Conservation (phyloP, 768 basidiomycete species). For the Agaricus subrufescens region DNA sequence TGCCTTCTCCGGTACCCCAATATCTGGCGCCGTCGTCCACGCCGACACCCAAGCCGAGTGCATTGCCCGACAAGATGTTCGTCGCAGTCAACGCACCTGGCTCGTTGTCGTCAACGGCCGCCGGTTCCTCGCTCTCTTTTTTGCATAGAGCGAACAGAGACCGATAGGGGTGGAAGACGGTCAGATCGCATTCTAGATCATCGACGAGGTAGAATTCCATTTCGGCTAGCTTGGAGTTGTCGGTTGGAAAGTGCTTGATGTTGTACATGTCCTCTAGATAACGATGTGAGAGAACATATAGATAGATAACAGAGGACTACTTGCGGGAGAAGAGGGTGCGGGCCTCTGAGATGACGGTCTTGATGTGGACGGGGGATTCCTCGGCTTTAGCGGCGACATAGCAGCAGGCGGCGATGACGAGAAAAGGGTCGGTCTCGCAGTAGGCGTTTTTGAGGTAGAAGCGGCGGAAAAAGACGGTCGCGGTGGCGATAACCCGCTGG, state of each 20-base stretch:
- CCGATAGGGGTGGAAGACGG: slow-evolving; percentile 93
- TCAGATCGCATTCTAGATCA: slow-evolving; percentile 82
- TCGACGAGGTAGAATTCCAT: slow-evolving; percentile 96
- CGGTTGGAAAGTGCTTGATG: slow-evolving; percentile 76
- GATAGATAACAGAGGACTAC: slow-evolving; percentile 17
- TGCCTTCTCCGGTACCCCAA: slow-evolving; percentile 80
- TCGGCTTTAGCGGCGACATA: slow-evolving; percentile 98
- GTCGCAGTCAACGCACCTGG: slow-evolving; percentile 39
- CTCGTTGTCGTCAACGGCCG: slow-evolving; percentile 43
- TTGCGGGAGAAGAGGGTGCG: slow-evolving; percentile 68
- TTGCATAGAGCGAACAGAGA: slow-evolving; percentile 77
- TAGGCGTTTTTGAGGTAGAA: slow-evolving; percentile 96
- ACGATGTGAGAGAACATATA: no score
- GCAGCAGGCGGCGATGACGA: slow-evolving; percentile 89
- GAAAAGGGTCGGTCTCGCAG: slow-evolving; percentile 92
- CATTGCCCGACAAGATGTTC: background rate
- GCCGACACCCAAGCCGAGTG: slow-evolving; percentile 38
- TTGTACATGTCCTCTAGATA: slow-evolving; percentile 64
- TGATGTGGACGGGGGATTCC: slow-evolving; percentile 93
- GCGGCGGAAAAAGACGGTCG: slow-evolving; percentile 92
- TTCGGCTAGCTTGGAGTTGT: slow-evolving; percentile 90
- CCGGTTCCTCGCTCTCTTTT: slow-evolving; percentile 34
- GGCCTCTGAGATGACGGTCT: slow-evolving; percentile 84
- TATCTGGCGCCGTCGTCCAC: slow-evolving; percentile 56
- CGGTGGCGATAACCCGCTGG: slow-evolving; percentile 91